A percentile compares a stretch with the other conserved stretches of the same genome.
Conservation (phyloP, 495 filamentous ascomycete species). For the Staphylotrichum tortipilum region DNA sequence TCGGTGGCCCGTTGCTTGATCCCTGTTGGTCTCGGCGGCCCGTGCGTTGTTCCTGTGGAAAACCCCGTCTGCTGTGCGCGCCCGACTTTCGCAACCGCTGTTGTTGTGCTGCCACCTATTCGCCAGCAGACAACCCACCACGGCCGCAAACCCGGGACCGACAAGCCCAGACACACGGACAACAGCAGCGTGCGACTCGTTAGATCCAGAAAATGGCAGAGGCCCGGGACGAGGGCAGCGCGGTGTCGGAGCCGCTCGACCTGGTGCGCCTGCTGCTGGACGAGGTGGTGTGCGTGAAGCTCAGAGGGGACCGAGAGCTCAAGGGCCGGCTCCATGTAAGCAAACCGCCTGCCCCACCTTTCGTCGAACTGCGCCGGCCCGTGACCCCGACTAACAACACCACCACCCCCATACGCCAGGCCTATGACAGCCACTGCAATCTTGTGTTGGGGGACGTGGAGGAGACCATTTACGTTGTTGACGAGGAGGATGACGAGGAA, state of each 20-base stretch:
- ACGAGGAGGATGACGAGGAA: constrained; percentile 64
- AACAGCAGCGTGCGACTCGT: background rate
- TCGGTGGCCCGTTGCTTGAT: no score
- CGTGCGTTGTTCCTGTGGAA: background rate
- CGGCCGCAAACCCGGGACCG: background rate
- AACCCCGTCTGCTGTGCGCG: background rate
- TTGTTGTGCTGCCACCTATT: background rate
- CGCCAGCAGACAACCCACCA: background rate
- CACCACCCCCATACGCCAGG: constrained; percentile 43
- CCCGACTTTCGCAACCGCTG: no score
- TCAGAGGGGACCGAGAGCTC: constrained; percentile 89
- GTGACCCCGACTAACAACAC: background rate
- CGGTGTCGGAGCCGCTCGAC: constrained; percentile 84
- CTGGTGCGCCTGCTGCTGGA: constrained; percentile 89
- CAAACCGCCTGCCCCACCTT: background rate
- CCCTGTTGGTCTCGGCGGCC: no score
- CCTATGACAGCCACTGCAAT: constrained; percentile 98
- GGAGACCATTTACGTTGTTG: constrained; percentile 90
- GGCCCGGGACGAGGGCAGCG: constrained; percentile 52
- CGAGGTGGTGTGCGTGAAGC: constrained; percentile 94
- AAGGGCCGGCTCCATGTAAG: constrained; percentile 89
- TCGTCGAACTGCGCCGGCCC: background rate
- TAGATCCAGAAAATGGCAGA: constrained; percentile 53
- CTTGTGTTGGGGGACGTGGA: constrained; percentile 95
- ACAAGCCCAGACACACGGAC: background rate